Evolutionary conservation across 106 monocot genomes (phyloP).

Genomic region (Dactylorhiza incarnata): DNA sequence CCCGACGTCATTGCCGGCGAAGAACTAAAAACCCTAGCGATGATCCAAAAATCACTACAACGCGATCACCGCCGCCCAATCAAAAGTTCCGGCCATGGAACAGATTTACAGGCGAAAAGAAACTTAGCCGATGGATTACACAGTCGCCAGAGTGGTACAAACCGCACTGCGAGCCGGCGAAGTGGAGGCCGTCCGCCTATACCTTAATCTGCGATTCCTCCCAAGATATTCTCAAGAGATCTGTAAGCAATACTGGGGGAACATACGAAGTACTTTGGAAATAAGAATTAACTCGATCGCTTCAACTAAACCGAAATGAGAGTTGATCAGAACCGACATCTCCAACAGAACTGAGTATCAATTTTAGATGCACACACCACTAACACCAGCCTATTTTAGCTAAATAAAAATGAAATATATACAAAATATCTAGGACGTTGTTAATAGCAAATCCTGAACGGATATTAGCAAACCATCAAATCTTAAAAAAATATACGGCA

Average conservation of each 20-base stretch:
- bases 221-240: background rate
- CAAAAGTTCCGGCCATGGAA: background rate
- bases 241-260: background rate
- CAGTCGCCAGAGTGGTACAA: background rate
- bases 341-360: too few species aligned
- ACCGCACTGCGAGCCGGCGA: background rate
- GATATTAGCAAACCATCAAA: too few species aligned
- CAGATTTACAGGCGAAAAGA: background rate
- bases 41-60: background rate
- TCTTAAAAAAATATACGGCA: too few species aligned
- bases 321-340: too few species aligned
- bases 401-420: too few species aligned
- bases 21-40: constrained; percentile 4
- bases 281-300: background rate
- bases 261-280: background rate
- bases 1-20: constrained; percentile 12
- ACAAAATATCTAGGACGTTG: too few species aligned
- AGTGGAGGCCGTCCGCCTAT: background rate
- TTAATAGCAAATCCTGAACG: too few species aligned
- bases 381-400: too few species aligned
- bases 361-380: too few species aligned
- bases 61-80: background rate
- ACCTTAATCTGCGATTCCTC: background rate
- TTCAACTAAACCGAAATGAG: background rate
- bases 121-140: background rate